Conservation (phyloP, 495 filamentous ascomycete species). For the Tuber borchii region DNA sequence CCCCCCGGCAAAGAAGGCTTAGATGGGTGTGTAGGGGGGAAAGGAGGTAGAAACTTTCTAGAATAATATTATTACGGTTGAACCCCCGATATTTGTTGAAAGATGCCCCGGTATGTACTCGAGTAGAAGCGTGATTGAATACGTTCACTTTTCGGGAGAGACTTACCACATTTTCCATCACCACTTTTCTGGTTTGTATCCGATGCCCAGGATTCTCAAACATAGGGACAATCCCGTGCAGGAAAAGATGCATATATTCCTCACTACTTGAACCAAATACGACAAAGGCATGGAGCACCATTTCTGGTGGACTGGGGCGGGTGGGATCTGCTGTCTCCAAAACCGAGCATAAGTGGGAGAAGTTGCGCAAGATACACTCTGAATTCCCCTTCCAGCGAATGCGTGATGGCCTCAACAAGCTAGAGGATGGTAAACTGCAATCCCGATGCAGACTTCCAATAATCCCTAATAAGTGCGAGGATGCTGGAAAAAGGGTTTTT, state of each 20-base stretch:
- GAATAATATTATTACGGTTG: too few relatives aligned
- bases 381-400: slow-evolving; percentile 92
- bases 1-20: too few relatives aligned
- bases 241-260: slow-evolving; percentile 98
- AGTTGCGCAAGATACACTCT: slow-evolving; percentile 83
- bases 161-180: slow-evolving; percentile 90
- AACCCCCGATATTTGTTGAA: too few relatives aligned
- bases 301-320: slow-evolving; percentile 60
- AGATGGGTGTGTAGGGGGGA: too few relatives aligned
- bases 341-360: slow-evolving; percentile 83
- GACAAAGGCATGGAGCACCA: slow-evolving; percentile 86
- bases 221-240: slow-evolving; percentile 85
- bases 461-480: slow-evolving; percentile 72
- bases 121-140: slow-evolving; percentile 89
- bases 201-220: slow-evolving; percentile 82
- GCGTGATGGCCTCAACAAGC: slow-evolving; percentile 85
- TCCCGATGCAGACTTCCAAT: slow-evolving; percentile 68
- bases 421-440: slow-evolving; percentile 85
- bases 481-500: slow-evolving; percentile 78
- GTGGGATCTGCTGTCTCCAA: slow-evolving; percentile 79
- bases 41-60: too few relatives aligned
- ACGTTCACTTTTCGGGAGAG: slow-evolving; percentile 94
- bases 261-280: slow-evolving; percentile 94
- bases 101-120: too few relatives aligned
- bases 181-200: slow-evolving; percentile 67